A percentile compares a stretch with the other conserved stretches of the same genome.
Evolutionary conservation across 768 basidiomycete genomes (phyloP).

Genomic region (Mycena vitilis): DNA sequence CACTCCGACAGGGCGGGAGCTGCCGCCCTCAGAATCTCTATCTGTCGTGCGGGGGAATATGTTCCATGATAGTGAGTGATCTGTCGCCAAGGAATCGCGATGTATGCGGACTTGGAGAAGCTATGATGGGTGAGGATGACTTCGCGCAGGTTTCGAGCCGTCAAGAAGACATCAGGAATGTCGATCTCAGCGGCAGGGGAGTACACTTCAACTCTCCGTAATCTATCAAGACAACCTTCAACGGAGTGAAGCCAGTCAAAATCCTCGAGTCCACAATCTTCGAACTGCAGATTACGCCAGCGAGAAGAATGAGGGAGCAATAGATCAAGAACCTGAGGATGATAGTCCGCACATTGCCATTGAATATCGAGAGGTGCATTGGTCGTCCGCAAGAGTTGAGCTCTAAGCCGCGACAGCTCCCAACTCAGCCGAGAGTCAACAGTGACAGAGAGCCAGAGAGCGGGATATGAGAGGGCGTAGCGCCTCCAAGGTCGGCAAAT

Average conservation of each 20-base stretch:
- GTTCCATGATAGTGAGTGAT: conserved; percentile 7
- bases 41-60: not conserved
- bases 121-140: not conserved
- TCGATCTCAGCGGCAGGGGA: not conserved
- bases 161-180: not conserved
- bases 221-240: not conserved
- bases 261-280: not conserved
- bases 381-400: too few relatives aligned
- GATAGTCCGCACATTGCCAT: too few relatives aligned
- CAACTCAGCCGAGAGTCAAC: too few relatives aligned
- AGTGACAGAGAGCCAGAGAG: too few relatives aligned
- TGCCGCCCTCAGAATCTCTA: not conserved
- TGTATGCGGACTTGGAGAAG: not conserved
- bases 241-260: not conserved
- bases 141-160: conserved; percentile 2
- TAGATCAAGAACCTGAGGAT: too few relatives aligned
- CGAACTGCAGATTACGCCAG: too few relatives aligned
- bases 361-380: too few relatives aligned
- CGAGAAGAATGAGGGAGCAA: too few relatives aligned
- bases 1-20: not conserved
- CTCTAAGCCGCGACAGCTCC: too few relatives aligned
- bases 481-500: too few relatives aligned
- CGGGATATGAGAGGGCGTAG: too few relatives aligned
- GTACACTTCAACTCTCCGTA: not conserved
- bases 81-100: conserved; percentile 7